Base-by-base conservation (phyloP, 2,329 filamentous ascomycete genomes). In the Colletotrichum camelliae region DNA sequence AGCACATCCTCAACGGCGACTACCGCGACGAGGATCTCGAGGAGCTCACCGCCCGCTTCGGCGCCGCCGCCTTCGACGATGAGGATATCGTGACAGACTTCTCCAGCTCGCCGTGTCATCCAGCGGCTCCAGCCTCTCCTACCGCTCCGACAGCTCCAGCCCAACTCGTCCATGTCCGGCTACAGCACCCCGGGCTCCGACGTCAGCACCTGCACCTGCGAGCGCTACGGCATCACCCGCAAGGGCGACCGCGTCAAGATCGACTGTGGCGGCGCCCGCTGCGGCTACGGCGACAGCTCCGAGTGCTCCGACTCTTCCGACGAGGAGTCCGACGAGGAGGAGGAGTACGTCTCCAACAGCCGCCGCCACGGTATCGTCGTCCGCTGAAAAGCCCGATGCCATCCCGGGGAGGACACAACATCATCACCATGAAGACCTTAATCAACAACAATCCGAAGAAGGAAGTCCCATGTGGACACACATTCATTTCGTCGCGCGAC, bases 151-250 rank as follows among this genome's bases (percentile, higher is more conserved):
- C 89, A 93, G 91, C 86, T 94, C 93, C 77, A 93, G 91, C 77
- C 94, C 81, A 94, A 88, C 86, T 96, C 93, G 48, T 93, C 92
- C 76, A 89, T 94, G 80, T 93, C 94, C 71, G 94, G 93, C 80
- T 96, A 95, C 85, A 95, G 95, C 89, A 94, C 93, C 77, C 94
- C 94, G 77, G 90, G 90, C 86, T 95, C 94, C 68, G 94, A 94
- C 82, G 93, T 92, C 87, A 93, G 91, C 82, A 91, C 90, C 84
- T 98, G 97, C 92, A 96, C 94, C 79, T 98, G 96, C 88, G 95
- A 98, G 86, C 95, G 96, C 88, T 98, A 97, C 89, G 96, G 96
- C 81, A 98, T 98, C 89, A 98, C 96, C 79, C 94, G 96, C 87
- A 93, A 94, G 85, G 96, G 96, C 83, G 94, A 97, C 86, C 93